Percentiles rank a stretch among this genome's conserved stretches.
These are phyloP conservation scores for Stachybotrys elegans DNA, from an alignment of 2,329 filamentous ascomycete species.

Conservation along the genomic window DNA sequence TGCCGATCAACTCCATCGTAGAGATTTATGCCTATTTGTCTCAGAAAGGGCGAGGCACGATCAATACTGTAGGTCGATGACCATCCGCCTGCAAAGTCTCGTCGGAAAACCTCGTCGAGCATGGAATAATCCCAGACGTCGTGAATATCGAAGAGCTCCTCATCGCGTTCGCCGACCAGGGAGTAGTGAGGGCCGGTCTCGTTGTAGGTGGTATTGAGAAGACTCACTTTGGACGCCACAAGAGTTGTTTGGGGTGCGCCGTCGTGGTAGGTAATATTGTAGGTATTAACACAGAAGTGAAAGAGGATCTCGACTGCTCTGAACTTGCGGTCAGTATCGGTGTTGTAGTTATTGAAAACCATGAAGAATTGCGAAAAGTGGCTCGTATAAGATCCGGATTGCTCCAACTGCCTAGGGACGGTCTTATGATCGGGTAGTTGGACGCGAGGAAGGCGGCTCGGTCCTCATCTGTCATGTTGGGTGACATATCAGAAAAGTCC, in stretches of 20 bases:
- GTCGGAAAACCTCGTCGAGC: not conserved
- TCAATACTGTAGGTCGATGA: no score
- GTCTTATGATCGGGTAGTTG: not conserved
- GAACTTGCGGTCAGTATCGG: slow-evolving; percentile 1
- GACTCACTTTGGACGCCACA: not conserved
- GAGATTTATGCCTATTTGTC: no score
- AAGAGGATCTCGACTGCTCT: slow-evolving; percentile 9
- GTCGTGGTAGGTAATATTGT: slow-evolving; percentile 5
- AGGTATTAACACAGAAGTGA: slow-evolving; percentile 10
- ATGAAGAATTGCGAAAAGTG: not conserved
- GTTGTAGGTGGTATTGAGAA: not conserved
- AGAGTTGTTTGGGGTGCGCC: not conserved
- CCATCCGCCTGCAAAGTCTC: not conserved
- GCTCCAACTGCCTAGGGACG: not conserved
- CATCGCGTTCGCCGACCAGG: not conserved
- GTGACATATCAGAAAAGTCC: no score
- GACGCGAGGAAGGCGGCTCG: not conserved
- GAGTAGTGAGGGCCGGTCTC: no score
- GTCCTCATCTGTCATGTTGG: no score
- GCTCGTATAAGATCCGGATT: not conserved
- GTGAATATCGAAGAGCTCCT: not conserved
- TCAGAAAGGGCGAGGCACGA: no score
- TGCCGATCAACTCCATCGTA: no score
- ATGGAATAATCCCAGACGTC: not conserved
- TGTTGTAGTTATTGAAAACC: not conserved